Conservation (phyloP, 345 rosid genomes). For the Turnera subulata region DNA sequence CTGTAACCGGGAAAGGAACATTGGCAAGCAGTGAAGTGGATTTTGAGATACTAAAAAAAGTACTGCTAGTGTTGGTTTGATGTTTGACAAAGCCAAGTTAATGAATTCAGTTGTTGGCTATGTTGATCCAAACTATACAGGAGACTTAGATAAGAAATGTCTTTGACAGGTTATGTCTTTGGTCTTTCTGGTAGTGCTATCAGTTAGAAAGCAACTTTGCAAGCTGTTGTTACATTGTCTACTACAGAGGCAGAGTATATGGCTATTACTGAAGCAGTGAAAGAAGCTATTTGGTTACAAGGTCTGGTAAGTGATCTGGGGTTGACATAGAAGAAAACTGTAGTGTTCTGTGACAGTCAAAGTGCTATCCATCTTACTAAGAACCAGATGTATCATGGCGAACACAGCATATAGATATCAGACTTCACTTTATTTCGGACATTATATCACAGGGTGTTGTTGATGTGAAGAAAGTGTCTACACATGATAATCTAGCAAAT, state of each 20-base stretch:
- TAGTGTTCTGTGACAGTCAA: background rate
- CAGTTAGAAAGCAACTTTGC: background rate
- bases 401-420: background rate
- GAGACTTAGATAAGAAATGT: background rate
- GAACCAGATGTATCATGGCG: background rate
- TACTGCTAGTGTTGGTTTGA: background rate
- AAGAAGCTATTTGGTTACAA: background rate
- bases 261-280: background rate
- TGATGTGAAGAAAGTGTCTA: too few relatives aligned
- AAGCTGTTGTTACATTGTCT: background rate
- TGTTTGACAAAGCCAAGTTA: too few relatives aligned
- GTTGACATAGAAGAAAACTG: background rate
- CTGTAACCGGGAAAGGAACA: background rate
- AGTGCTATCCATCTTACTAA: background rate
- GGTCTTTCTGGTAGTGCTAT: background rate
- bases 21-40: background rate
- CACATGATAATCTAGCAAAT: too few relatives aligned
- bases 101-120: too few relatives aligned
- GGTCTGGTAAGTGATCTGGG: background rate
- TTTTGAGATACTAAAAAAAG: background rate
- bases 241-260: background rate
- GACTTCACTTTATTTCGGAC: too few relatives aligned
- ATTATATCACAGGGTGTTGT: too few relatives aligned
- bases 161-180: background rate
- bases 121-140: background rate